Evolutionary conservation across 176 grass and related monocot genomes (phyloP).

Genomic region (Chrysopogon serrulatus): DNA sequence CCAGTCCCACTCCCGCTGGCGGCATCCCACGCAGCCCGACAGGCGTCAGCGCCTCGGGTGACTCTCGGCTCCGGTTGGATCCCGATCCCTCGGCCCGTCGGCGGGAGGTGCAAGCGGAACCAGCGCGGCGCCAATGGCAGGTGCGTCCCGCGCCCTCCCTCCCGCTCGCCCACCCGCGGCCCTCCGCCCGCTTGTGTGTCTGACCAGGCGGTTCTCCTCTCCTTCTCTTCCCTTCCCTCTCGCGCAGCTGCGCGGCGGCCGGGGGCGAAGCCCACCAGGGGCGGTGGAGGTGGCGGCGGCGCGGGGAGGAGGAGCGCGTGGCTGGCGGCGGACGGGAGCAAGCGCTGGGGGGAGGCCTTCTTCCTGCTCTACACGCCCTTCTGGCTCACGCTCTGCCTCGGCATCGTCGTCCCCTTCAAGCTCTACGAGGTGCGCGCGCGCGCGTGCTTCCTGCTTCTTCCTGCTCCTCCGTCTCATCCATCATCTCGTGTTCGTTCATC

Average conservation of each 20-base stretch:
- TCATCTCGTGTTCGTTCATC: not conserved
- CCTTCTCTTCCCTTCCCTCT: not conserved
- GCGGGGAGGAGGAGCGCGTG: slow-evolving; percentile 32
- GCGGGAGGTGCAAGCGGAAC: not conserved
- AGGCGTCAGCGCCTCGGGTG: too few relatives aligned
- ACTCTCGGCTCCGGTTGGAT: not conserved
- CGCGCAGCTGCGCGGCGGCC: slow-evolving; percentile 18
- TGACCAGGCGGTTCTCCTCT: not conserved
- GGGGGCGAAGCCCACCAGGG: not conserved
- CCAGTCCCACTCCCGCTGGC: too few relatives aligned
- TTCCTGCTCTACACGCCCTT: slow-evolving; percentile 96
- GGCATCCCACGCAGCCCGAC: too few relatives aligned
- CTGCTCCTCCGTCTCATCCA: not conserved
- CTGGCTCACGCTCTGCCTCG: slow-evolving; percentile 88
- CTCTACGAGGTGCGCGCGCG: slow-evolving; percentile 95
- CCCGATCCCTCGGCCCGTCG: not conserved
- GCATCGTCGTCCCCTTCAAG: slow-evolving; percentile 82
- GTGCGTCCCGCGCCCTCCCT: not conserved
- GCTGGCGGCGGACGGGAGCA: slow-evolving; percentile 72
- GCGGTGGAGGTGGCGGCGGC: not conserved
- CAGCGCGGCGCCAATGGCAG: slow-evolving; percentile 35
- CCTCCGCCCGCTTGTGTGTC: not conserved
- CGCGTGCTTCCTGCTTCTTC: not conserved
- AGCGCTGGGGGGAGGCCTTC: slow-evolving; percentile 88
- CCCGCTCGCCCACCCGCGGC: too few relatives aligned